Percentiles rank a stretch among this genome's conserved stretches.
These are phyloP conservation scores for Stenogyne calaminthoides DNA, from an alignment of 305 asterid species.

Conservation along the genomic window DNA sequence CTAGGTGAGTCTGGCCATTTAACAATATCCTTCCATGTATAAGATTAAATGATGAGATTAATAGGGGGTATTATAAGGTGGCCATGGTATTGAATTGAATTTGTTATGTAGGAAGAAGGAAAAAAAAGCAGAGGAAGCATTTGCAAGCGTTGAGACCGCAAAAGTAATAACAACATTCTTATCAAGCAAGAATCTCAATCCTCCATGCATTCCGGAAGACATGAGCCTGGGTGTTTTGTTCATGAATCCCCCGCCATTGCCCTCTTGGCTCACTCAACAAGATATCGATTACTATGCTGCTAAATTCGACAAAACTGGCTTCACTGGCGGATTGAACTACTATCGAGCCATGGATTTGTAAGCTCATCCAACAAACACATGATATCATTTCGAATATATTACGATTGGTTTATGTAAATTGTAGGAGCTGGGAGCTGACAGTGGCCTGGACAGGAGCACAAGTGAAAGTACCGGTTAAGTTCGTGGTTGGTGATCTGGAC, in stretches of 20 bases:
- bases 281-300: constrained; percentile 11
- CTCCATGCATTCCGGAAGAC: constrained; percentile 9
- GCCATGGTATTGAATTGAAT: background rate
- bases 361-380: too few species aligned
- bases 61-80: too few species aligned
- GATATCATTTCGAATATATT: too few species aligned
- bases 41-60: too few species aligned
- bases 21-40: too few species aligned
- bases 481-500: constrained; percentile 44
- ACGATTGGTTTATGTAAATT: background rate
- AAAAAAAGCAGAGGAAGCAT: constrained; percentile 18
- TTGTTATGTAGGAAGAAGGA: constrained; percentile 4
- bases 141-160: background rate
- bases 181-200: background rate
- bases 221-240: background rate
- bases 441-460: constrained; percentile 45
- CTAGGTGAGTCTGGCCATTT: too few species aligned
- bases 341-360: constrained; percentile 27
- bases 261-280: constrained; percentile 19
- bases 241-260: background rate
- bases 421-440: constrained; percentile 53
- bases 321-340: constrained; percentile 29
- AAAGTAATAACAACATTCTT: background rate
- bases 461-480: constrained; percentile 43
- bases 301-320: constrained; percentile 23